Conservation (phyloP, 2,329 filamentous ascomycete genomes). For the Phaeosphaeria sp. region DNA sequence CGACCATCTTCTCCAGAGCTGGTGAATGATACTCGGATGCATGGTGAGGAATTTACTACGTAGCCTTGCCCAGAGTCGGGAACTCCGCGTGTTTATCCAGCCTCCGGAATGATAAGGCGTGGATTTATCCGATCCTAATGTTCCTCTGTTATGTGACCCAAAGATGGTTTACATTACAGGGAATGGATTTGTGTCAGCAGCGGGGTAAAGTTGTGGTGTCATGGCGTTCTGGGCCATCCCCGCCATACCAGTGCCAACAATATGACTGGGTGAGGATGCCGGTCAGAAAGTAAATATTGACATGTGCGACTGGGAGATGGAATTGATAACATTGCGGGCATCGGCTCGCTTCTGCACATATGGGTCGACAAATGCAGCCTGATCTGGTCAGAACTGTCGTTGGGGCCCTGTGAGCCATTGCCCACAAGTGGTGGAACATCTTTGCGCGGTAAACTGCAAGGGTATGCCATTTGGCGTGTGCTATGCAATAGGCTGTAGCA, state of each 20-base stretch:
- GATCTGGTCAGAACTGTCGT: background rate
- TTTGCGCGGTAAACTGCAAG: background rate
- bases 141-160: no score
- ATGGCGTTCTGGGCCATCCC: constrained; percentile 7
- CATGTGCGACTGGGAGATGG: constrained; percentile 1
- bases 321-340: background rate
- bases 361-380: constrained; percentile 9
- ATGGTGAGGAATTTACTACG: no score
- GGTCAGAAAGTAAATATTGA: background rate
- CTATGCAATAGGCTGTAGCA: background rate
- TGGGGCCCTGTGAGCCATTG: background rate
- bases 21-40: no score
- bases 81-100: no score
- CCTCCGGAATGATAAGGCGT: background rate
- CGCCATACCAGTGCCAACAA: constrained; percentile 12
- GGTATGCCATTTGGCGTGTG: background rate
- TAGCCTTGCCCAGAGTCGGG: no score
- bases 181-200: constrained; percentile 25
- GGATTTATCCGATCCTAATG: background rate
- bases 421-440: background rate
- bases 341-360: constrained; percentile 21
- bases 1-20: no score
- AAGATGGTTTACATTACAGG: constrained; percentile 17
- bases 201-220: constrained; percentile 12
- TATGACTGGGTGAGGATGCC: background rate